Evolutionary conservation across 208 protist species (phyloP).

Genomic region (Angomonas ambiguus): DNA sequence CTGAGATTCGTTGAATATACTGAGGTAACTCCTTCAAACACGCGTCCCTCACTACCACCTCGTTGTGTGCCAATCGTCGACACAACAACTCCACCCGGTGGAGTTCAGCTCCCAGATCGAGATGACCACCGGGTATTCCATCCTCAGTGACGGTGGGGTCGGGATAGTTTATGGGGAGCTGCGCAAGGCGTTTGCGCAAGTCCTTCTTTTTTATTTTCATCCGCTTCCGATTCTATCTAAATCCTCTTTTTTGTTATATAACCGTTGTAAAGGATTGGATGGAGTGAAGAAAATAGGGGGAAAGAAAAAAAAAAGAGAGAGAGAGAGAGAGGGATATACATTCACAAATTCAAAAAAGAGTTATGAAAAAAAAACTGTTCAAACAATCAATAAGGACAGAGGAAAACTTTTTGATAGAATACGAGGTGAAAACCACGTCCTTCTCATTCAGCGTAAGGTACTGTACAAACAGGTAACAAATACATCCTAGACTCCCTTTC

Average conservation of each 20-base stretch:
- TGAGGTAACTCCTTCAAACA: conserved; percentile 63
- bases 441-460: too few species aligned
- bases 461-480: too few species aligned
- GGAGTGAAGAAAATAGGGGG: too few species aligned
- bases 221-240: too few species aligned
- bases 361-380: not conserved
- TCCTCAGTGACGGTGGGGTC: conserved; percentile 50
- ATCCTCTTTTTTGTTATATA: too few species aligned
- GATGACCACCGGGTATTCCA: conserved; percentile 39
- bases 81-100: conserved; percentile 73
- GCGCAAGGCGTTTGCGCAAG: conserved; percentile 66
- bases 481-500: conserved; percentile 21
- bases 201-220: conserved; percentile 93
- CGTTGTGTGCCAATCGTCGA: conserved; percentile 79
- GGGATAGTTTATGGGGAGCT: conserved; percentile 90
- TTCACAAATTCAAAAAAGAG: too few species aligned
- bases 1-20: conserved; percentile 52
- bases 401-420: too few species aligned
- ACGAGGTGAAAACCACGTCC: too few species aligned
- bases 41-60: conserved; percentile 71
- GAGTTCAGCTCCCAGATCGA: conserved; percentile 53
- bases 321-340: too few species aligned
- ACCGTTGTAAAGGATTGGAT: too few species aligned
- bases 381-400: too few species aligned
- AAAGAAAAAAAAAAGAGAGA: too few species aligned